phyloP scores from a whole-genome alignment of 164 flowering plant species.

The Echeveria elegans region DNA sequence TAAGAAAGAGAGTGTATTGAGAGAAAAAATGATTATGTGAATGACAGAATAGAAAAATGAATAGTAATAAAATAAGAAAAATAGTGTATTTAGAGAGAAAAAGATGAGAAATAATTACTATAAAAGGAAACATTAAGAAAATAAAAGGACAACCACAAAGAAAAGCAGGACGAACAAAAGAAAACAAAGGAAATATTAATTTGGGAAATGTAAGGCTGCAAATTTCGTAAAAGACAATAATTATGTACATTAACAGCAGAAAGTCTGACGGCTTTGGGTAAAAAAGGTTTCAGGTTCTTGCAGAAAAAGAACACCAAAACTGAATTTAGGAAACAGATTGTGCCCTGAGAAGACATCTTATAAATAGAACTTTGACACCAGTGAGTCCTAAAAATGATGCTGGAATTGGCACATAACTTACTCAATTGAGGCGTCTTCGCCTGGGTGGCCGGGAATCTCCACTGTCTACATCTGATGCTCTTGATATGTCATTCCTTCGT shows the following conservation, averaged over 20 bases:
- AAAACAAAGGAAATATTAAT: no score
- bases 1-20: no score
- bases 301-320: neutral
- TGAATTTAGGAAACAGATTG: neutral
- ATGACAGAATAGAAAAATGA: no score
- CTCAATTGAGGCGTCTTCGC: constrained; percentile 42
- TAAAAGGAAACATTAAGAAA: no score
- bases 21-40: no score
- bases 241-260: neutral
- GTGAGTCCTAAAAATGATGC: neutral
- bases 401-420: neutral
- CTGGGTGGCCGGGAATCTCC: constrained; percentile 63
- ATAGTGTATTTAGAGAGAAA: no score
- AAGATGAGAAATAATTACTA: no score
- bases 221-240: no score
- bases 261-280: neutral
- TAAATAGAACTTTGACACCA: neutral
- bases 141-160: no score
- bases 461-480: constrained; percentile 57
- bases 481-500: constrained; percentile 10
- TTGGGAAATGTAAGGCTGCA: no score
- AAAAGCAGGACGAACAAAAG: no score
- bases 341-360: neutral
- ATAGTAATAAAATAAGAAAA: no score
- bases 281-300: neutral